Evolutionary conservation across 139 green algal genomes (phyloP), one percentile per base, ranked within the genome.

Genomic region (Spirogloea muscicola): DNA sequence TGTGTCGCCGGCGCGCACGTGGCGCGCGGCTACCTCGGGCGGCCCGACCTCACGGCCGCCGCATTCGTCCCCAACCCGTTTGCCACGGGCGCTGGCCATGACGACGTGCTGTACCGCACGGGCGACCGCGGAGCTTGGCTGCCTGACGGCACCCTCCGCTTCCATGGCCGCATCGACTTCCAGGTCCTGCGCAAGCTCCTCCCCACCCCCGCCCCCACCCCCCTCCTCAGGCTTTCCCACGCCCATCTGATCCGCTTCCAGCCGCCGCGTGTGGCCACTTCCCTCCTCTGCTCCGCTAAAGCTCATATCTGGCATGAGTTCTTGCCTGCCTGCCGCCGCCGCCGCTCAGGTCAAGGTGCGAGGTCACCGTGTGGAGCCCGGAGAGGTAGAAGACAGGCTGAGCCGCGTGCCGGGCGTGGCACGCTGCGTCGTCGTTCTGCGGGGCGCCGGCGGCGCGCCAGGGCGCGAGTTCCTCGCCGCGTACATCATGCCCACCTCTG

Each of bases 341-440:
- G n/a, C n/a, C 31, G 41, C 46, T 27, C 67, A 76, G 39, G 65
- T 79, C 25, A 82, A 79, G 27, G 49, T 79, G 16, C n/a, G 65
- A 38, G 71, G 71, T 13, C 27, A 42, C 2, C 6, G 2, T 33
- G 65, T 74, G 21, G 65, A 74, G 65, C 65, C 65, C 37, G 44
- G 49, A 13, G 40, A 74, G 49, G 66, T 74, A 36, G 65, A 74
- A 25, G 38, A 74, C 2, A 25, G 34, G 18, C 34, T 38, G 3
- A 74, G 46, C 29, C 38, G 29, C 18, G 65, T 74, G 65, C 43
- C 65, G 4, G 65, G 65, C 5, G 65, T 74, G 21, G 65, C 65
- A 0, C 42, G 65, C 39, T 74, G 65, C 36, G 46, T 74, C 16
- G 65, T 74, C 0, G 52, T 66, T 0, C 29, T 74, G 40, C 49